A percentile compares a stretch with the other conserved stretches of the same genome.
Evolutionary conservation across 768 basidiomycete species (phyloP).

Genomic region (Postia placenta): DNA sequence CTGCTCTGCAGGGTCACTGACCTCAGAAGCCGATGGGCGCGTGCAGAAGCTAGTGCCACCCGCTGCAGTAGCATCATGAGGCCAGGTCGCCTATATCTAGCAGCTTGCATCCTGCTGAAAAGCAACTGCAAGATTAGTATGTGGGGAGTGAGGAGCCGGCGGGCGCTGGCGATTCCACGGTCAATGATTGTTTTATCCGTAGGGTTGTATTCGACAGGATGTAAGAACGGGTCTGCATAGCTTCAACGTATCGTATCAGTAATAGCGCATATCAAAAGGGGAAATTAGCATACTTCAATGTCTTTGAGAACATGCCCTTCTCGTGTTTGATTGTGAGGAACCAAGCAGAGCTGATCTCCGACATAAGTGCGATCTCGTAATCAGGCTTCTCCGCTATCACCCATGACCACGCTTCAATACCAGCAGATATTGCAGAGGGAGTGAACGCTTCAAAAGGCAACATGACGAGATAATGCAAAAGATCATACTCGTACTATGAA

Average conservation of each 20-base stretch:
- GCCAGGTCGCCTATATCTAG: slow-evolving; percentile 78
- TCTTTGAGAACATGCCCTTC: slow-evolving; percentile 78
- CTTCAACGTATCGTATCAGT: slow-evolving; percentile 33
- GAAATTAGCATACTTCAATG: slow-evolving; percentile 62
- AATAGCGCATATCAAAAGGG: not conserved
- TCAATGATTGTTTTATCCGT: slow-evolving; percentile 84
- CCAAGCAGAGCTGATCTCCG: slow-evolving; percentile 87
- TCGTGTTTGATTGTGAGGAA: slow-evolving; percentile 68
- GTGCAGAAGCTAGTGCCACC: slow-evolving; percentile 75
- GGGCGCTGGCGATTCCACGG: slow-evolving; percentile 60
- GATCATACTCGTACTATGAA: slow-evolving; percentile 71
- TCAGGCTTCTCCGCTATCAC: slow-evolving; percentile 80
- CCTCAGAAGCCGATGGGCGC: slow-evolving; percentile 71
- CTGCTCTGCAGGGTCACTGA: slow-evolving; percentile 23
- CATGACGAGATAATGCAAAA: slow-evolving; percentile 81
- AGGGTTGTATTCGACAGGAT: slow-evolving; percentile 82
- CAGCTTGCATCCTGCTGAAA: slow-evolving; percentile 88
- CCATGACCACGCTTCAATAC: slow-evolving; percentile 96
- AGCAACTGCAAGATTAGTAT: slow-evolving; percentile 80
- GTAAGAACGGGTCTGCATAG: slow-evolving; percentile 82
- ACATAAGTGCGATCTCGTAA: slow-evolving; percentile 78
- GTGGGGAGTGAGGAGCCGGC: slow-evolving; percentile 77
- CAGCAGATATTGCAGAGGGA: slow-evolving; percentile 77
- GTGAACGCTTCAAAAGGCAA: slow-evolving; percentile 89
- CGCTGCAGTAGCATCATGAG: slow-evolving; percentile 84